A percentile compares a stretch with the other conserved stretches of the same genome.
Conservation (phyloP, 1,139 yeast species). For the Candida sanyaensis region DNA sequence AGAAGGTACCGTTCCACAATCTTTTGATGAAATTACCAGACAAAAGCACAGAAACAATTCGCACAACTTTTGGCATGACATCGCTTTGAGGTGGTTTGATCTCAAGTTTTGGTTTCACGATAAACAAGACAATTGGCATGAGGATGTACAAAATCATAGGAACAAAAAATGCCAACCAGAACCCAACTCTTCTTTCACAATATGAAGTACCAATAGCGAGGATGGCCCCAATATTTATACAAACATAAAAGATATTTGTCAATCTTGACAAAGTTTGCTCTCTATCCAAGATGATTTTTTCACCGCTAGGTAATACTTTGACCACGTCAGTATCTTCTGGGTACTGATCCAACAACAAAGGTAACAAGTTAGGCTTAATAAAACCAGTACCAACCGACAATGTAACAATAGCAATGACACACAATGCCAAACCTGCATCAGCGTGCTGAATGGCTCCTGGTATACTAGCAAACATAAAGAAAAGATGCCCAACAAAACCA, state of each 20-base stretch:
- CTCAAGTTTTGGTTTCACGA: slow-evolving; percentile 38
- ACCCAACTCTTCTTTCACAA: slow-evolving; percentile 67
- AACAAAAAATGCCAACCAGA: slow-evolving; percentile 72
- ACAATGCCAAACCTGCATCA: slow-evolving; percentile 34
- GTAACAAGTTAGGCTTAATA: slow-evolving; percentile 53
- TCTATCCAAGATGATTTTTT: slow-evolving; percentile 70
- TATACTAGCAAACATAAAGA: slow-evolving; percentile 42
- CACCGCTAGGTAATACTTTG: slow-evolving; percentile 59
- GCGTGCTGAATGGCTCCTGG: slow-evolving; percentile 39
- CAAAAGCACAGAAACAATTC: slow-evolving; percentile 34
- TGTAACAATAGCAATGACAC: slow-evolving; percentile 36
- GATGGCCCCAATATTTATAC: slow-evolving; percentile 61
- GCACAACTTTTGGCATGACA: slow-evolving; percentile 36
- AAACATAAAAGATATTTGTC: slow-evolving; percentile 71
- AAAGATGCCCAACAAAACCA: slow-evolving; percentile 39
- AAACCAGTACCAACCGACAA: slow-evolving; percentile 50
- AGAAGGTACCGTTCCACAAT: slow-evolving; percentile 37
- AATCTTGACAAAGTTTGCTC: slow-evolving; percentile 71
- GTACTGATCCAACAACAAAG: slow-evolving; percentile 55
- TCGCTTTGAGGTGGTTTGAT: slow-evolving; percentile 49
- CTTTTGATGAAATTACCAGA: slow-evolving; percentile 22
- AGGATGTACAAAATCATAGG: slow-evolving; percentile 54
- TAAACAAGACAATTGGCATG: slow-evolving; percentile 47
- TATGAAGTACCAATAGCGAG: slow-evolving; percentile 79
- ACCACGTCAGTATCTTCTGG: slow-evolving; percentile 58